These are phyloP conservation scores for Discostella pseudostelligera DNA, from an alignment of 108 stramenopile genomes.

Conservation along the genomic window DNA sequence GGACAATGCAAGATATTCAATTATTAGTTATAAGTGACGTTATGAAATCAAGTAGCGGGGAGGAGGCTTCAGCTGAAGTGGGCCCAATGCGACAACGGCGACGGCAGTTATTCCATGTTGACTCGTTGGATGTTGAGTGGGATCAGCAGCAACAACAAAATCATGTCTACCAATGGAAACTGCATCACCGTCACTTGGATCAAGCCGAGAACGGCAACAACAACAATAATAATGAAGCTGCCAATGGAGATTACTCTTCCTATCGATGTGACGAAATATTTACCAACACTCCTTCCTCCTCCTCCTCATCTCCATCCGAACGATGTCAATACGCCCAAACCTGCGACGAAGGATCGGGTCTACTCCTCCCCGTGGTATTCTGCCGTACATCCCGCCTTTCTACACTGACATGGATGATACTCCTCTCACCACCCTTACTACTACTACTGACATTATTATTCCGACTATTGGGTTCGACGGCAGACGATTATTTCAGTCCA, in stretches of 20 bases:
- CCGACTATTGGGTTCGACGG: conserved; percentile 88
- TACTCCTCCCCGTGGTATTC: conserved; percentile 50
- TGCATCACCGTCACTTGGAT: conserved; percentile 6
- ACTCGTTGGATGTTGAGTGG: background rate
- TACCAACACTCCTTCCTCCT: conserved; percentile 4
- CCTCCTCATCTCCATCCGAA: conserved; percentile 14
- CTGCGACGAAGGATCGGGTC: too few relatives aligned
- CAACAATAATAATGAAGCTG: conserved; percentile 7
- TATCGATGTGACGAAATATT: conserved; percentile 38
- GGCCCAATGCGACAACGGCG: background rate
- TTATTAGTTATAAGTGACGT: background rate
- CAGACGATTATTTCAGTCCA: conserved; percentile 95
- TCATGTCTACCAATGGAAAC: background rate
- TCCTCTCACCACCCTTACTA: conserved; percentile 62
- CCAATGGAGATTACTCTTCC: conserved; percentile 23
- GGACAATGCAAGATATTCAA: conserved; percentile 4
- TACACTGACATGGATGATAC: conserved; percentile 37
- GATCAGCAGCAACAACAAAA: background rate
- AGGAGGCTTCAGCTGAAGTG: background rate
- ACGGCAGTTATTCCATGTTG: background rate
- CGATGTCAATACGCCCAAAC: background rate
- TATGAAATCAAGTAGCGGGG: background rate
- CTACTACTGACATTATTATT: conserved; percentile 81
- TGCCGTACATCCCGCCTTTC: conserved; percentile 43
- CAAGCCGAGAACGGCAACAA: conserved; percentile 13